Conservation (phyloP, 2,329 filamentous ascomycete genomes). For the Colletotrichum kahawae region DNA sequence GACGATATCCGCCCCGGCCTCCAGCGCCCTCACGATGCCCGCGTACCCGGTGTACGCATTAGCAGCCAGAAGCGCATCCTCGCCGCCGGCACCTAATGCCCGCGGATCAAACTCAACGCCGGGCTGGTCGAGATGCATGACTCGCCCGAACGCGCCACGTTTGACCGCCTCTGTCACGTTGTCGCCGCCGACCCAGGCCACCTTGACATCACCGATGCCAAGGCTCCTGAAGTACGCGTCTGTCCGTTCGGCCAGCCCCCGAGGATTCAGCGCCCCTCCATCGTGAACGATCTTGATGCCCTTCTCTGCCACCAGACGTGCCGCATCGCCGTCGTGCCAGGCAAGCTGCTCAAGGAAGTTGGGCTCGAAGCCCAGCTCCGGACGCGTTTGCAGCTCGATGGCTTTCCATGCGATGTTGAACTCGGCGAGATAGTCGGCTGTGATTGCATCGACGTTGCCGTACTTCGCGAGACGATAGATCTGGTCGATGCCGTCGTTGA, state of each 20-base stretch:
- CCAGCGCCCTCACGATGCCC: conserved; percentile 48
- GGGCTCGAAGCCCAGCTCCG: conserved; percentile 38
- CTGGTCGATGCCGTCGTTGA: conserved; percentile 30
- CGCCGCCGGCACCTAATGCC: not conserved
- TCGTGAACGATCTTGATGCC: conserved; percentile 61
- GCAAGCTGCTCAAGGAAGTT: conserved; percentile 48
- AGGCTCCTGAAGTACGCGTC: conserved; percentile 31
- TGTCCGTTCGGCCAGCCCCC: conserved; percentile 47
- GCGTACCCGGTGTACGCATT: conserved; percentile 58
- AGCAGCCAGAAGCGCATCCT: conserved; percentile 32
- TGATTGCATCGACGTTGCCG: conserved; percentile 39
- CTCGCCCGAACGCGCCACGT: conserved; percentile 22
- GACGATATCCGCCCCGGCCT: conserved; percentile 49
- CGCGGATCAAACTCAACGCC: conserved; percentile 8
- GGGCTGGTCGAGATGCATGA: conserved; percentile 23
- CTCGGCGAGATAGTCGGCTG: conserved; percentile 44
- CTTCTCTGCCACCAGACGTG: conserved; percentile 44
- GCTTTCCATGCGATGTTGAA: conserved; percentile 56
- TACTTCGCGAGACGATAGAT: conserved; percentile 28
- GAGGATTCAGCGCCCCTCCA: conserved; percentile 60
- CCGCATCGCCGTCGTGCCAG: conserved; percentile 36
- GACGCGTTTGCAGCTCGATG: conserved; percentile 38
- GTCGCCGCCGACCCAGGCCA: conserved; percentile 43
- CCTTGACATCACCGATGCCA: conserved; percentile 30
- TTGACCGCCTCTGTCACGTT: conserved; percentile 33